These are phyloP conservation scores for Goffeauzyma gilvescens DNA, from an alignment of 768 basidiomycete species.

Conservation along the genomic window DNA sequence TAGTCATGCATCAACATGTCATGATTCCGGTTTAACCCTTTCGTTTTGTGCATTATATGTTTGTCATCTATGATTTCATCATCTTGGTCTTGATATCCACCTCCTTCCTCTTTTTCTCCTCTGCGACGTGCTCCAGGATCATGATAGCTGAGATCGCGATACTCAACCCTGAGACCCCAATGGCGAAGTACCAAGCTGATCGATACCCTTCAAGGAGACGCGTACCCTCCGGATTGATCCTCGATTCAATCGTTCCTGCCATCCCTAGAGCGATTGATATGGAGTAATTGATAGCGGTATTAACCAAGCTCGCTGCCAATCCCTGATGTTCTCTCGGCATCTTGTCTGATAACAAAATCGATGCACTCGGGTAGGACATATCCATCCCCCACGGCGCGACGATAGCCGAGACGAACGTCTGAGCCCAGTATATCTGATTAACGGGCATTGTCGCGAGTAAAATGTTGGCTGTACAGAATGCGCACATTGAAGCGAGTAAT, in stretches of 20 bases:
- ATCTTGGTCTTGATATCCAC: too few relatives aligned
- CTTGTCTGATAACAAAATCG: slow-evolving; percentile 3
- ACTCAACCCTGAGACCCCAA: slow-evolving; percentile 8
- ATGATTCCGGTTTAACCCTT: too few relatives aligned
- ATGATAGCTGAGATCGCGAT: slow-evolving; percentile 1
- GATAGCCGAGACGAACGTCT: slow-evolving; percentile 9
- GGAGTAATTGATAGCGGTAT: slow-evolving; percentile 12
- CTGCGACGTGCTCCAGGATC: not conserved
- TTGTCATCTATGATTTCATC: too few relatives aligned
- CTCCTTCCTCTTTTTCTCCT: not conserved
- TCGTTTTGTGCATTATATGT: too few relatives aligned
- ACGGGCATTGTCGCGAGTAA: slow-evolving; percentile 10
- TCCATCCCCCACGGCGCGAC: slow-evolving; percentile 10
- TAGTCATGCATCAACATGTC: too few relatives aligned
- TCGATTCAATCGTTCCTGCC: slow-evolving; percentile 12
- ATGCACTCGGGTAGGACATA: slow-evolving; percentile 1
- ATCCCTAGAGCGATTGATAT: slow-evolving; percentile 14
- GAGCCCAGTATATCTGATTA: slow-evolving; percentile 13
- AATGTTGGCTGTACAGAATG: slow-evolving; percentile 13
- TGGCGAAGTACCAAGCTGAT: slow-evolving; percentile 13
- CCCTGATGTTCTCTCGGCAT: slow-evolving; percentile 10
- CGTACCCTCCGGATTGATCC: slow-evolving; percentile 7
- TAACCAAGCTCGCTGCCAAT: slow-evolving; percentile 5
- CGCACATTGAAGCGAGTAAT: slow-evolving; percentile 14
- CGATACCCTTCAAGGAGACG: slow-evolving; percentile 9